These are phyloP conservation scores for Endothia cerciana DNA, from an alignment of 2,329 filamentous ascomycete genomes.

Conservation along the genomic window DNA sequence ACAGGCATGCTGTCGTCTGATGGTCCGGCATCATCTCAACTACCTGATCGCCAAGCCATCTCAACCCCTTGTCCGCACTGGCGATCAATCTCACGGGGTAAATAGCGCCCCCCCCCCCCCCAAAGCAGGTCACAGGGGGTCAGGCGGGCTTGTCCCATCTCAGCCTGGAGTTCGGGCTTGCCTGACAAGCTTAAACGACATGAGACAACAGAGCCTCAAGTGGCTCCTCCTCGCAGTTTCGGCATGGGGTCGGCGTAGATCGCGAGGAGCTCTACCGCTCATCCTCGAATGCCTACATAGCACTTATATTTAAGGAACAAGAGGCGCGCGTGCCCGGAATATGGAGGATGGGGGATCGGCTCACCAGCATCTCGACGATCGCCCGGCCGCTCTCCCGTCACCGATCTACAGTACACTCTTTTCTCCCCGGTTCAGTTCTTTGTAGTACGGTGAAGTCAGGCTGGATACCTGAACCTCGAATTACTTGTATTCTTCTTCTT, in stretches of 20 bases:
- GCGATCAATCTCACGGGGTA: neutral
- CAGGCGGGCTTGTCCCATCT: constrained; percentile 8
- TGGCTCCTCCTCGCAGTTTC: constrained; percentile 16
- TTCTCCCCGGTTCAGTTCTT: neutral
- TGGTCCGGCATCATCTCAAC: neutral
- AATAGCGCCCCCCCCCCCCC: neutral
- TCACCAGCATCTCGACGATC: neutral
- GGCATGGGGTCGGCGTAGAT: neutral
- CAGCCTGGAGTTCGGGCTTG: neutral
- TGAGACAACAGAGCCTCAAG: constrained; percentile 25
- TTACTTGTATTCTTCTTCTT: no score
- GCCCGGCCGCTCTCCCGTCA: neutral
- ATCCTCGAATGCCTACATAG: neutral
- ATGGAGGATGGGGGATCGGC: no score
- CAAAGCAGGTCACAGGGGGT: constrained; percentile 1
- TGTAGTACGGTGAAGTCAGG: neutral
- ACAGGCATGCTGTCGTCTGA: constrained; percentile 1
- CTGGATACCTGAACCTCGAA: neutral
- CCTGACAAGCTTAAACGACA: constrained; percentile 19
- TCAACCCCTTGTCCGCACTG: neutral
- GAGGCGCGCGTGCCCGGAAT: no score
- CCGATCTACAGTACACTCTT: no score
- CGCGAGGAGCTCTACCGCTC: neutral
- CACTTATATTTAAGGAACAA: no score
- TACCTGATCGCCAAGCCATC: neutral